Evolutionary conservation across 805 yeast genomes (phyloP).

Genomic region (Teunomyces panamensis): DNA sequence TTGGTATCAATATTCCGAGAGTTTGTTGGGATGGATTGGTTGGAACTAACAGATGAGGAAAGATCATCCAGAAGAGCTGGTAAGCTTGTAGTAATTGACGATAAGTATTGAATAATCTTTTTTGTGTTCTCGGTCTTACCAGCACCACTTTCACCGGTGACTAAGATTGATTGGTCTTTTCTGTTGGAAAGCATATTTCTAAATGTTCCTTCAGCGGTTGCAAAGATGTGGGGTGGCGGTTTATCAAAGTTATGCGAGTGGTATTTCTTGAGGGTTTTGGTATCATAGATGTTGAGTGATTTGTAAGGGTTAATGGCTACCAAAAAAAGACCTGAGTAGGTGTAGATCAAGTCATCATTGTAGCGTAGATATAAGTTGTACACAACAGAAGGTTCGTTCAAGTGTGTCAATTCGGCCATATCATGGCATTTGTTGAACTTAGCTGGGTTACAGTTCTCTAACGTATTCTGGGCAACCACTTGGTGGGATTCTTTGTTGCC

Average conservation of each 20-base stretch:
- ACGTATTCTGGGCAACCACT: conserved; percentile 39
- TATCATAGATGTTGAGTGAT: conserved; percentile 65
- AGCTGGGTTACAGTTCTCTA: conserved; percentile 78
- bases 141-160: conserved; percentile 99
- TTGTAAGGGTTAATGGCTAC: conserved; percentile 95
- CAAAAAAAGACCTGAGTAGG: conserved; percentile 90
- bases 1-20: conserved; percentile 67
- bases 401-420: conserved; percentile 91
- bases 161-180: conserved; percentile 84
- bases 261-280: conserved; percentile 54
- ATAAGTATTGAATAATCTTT: conserved; percentile 86
- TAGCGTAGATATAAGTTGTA: conserved; percentile 79
- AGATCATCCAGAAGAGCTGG: conserved; percentile 1
- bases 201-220: conserved; percentile 83
- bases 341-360: conserved; percentile 74
- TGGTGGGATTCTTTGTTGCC: conserved; percentile 43
- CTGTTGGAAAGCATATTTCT: conserved; percentile 65
- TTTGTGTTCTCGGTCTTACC: conserved; percentile 98
- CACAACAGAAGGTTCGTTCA: conserved; percentile 95
- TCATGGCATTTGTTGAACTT: conserved; percentile 89
- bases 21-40: conserved; percentile 2
- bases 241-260: conserved; percentile 36
- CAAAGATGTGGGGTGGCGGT: conserved; percentile 83
- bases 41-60: conserved; percentile 9
- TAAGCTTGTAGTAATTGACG: conserved; percentile 57